phyloP scores from a whole-genome alignment of 345 rosid genomes.

The Eutrema heterophyllum region DNA sequence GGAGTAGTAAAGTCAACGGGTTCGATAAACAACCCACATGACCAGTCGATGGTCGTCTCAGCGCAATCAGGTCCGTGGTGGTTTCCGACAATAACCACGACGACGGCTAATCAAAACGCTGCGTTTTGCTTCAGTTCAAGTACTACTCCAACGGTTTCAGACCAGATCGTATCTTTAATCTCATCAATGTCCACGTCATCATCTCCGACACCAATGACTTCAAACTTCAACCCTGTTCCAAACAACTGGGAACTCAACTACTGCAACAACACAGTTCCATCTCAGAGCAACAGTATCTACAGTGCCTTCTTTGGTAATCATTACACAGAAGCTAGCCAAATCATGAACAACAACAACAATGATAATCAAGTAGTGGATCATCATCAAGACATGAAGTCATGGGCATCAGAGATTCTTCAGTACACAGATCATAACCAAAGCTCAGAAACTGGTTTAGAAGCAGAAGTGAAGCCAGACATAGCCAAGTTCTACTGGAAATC shows the following conservation, averaged over 20 bases:
- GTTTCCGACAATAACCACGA: conserved; percentile 1
- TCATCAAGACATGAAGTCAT: conserved; percentile 23
- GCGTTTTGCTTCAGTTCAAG: conserved; percentile 40
- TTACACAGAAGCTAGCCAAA: conserved; percentile 25
- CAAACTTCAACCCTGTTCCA: conserved; percentile 56
- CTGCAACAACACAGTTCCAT: conserved; percentile 25
- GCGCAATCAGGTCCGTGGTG: conserved; percentile 24
- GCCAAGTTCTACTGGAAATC: conserved; percentile 28
- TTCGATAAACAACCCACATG: conserved; percentile 25
- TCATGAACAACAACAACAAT: conserved; percentile 3
- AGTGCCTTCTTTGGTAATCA: conserved; percentile 29
- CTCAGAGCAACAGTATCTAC: conserved; percentile 28
- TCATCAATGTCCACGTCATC: conserved; percentile 39
- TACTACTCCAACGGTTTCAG: conserved; percentile 34
- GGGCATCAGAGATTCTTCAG: conserved; percentile 26
- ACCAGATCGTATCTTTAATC: conserved; percentile 28
- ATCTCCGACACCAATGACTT: conserved; percentile 40
- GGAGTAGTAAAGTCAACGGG: conserved; percentile 33
- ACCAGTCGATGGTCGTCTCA: conserved; percentile 29
- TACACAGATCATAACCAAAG: conserved; percentile 26
- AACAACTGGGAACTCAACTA: conserved; percentile 35
- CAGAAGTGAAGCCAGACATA: conserved; percentile 35
- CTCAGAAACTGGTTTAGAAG: conserved; percentile 20
- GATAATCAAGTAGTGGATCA: not conserved
- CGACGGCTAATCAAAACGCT: conserved; percentile 23